A percentile compares a stretch with the other conserved stretches of the same genome.
These are phyloP conservation scores for Chaetomiaceae sp. DNA, from an alignment of 2,329 filamentous ascomycete species.

Conservation along the genomic window DNA sequence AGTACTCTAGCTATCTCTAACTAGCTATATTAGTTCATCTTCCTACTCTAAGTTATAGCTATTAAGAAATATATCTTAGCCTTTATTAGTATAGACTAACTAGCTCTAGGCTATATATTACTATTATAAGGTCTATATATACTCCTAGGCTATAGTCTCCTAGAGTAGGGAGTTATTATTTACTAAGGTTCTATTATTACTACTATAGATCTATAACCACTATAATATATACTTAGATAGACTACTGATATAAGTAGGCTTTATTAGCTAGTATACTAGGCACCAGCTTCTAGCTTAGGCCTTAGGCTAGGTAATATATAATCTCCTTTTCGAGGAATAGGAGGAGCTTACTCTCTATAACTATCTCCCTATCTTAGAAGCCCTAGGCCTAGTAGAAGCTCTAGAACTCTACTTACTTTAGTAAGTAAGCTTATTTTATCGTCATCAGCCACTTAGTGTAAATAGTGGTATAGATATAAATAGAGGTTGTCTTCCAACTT, in stretches of 20 bases:
- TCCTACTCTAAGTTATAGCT: not conserved
- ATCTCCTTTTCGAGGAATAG: too few relatives aligned
- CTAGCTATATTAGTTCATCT: not conserved
- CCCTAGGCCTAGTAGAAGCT: too few relatives aligned
- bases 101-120: too few relatives aligned
- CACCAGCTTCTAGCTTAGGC: not conserved
- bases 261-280: not conserved
- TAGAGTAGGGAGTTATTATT: not conserved
- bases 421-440: not conserved
- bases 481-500: too few relatives aligned
- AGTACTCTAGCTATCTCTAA: not conserved
- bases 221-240: not conserved
- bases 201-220: too few relatives aligned
- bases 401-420: not conserved
- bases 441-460: not conserved
- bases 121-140: not conserved
- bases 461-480: constrained; percentile 1
- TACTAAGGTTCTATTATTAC: not conserved
- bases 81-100: too few relatives aligned
- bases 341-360: too few relatives aligned
- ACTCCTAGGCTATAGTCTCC: not conserved
- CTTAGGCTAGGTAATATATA: not conserved
- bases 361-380: too few relatives aligned
- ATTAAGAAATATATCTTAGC: not conserved
- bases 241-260: not conserved